These are phyloP conservation scores for Auriscalpium vulgare DNA, from an alignment of 768 basidiomycete species.

Conservation along the genomic window DNA sequence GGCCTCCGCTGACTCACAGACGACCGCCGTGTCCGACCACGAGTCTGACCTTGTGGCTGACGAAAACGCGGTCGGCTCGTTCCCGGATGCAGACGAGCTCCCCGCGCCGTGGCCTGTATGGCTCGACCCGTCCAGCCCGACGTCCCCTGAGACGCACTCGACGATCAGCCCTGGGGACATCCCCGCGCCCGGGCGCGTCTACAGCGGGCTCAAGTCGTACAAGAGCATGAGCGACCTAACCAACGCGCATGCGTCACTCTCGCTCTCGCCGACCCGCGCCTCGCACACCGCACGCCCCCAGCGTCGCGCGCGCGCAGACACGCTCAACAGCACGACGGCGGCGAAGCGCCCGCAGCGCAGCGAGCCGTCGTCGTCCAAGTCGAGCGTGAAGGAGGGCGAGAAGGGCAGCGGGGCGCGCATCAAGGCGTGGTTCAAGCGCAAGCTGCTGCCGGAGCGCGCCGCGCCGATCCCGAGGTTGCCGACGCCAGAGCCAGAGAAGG, in stretches of 20 bases:
- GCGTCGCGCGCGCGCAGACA: conserved; percentile 8
- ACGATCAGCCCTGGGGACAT: background rate
- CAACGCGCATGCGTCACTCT: background rate
- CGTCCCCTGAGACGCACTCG: background rate
- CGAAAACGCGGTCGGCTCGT: background rate
- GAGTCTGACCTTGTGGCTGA: background rate
- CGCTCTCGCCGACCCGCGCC: background rate
- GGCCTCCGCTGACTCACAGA: conserved; percentile 62
- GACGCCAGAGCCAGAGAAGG: conserved; percentile 9
- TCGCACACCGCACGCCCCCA: background rate
- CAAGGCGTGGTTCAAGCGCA: conserved; percentile 59
- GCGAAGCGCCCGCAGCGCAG: conserved; percentile 1
- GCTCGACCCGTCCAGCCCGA: background rate
- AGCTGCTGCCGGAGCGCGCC: conserved; percentile 35
- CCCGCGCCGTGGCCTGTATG: background rate
- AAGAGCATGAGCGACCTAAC: conserved; percentile 14
- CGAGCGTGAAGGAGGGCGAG: conserved; percentile 12
- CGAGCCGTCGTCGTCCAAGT: background rate
- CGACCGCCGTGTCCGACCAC: conserved; percentile 37
- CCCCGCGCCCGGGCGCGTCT: no score
- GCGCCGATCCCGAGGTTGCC: conserved; percentile 31
- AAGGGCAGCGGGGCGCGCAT: conserved; percentile 39
- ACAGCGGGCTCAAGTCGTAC: conserved; percentile 4
- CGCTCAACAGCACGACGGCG: background rate
- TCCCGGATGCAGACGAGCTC: background rate